Evolutionary conservation across 1,284 basidiomycete species (phyloP).

Genomic region (Ganoderma lucidum): DNA sequence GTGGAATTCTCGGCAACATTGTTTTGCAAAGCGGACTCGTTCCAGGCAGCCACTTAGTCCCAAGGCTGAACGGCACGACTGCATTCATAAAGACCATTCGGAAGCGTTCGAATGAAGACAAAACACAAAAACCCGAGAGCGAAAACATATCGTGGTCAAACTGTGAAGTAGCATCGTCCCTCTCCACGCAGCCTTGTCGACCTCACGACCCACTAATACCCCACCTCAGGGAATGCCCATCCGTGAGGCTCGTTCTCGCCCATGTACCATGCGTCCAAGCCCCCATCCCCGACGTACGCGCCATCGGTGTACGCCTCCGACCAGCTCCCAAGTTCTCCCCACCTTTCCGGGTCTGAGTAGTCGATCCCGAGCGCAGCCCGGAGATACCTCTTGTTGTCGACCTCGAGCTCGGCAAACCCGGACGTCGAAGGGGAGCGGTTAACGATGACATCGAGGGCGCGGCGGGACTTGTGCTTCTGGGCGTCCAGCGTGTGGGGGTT

Average conservation of each 20-base stretch:
- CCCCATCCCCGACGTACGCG: not conserved
- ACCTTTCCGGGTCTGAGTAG: slow-evolving; percentile 1
- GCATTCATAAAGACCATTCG: not conserved
- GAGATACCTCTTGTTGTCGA: slow-evolving; percentile 16
- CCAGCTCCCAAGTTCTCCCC: slow-evolving; percentile 1
- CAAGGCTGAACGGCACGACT: not conserved
- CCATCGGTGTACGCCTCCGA: slow-evolving; percentile 6
- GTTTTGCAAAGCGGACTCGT: no score
- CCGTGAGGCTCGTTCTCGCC: not conserved
- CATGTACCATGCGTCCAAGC: not conserved
- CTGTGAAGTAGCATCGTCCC: not conserved
- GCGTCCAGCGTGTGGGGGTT: not conserved
- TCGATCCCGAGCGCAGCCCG: slow-evolving; percentile 7
- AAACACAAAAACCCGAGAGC: not conserved
- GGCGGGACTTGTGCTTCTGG: not conserved
- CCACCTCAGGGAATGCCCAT: not conserved
- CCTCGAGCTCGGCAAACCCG: slow-evolving; percentile 12
- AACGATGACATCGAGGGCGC: slow-evolving; percentile 8
- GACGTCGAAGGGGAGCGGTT: not conserved
- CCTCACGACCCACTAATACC: not conserved
- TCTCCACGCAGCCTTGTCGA: not conserved
- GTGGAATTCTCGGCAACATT: no score
- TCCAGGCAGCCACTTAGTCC: not conserved
- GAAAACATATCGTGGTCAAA: not conserved
- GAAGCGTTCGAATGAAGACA: not conserved